Conservation (phyloP, 129 eudicot genomes). For the Erigeron canadensis region DNA sequence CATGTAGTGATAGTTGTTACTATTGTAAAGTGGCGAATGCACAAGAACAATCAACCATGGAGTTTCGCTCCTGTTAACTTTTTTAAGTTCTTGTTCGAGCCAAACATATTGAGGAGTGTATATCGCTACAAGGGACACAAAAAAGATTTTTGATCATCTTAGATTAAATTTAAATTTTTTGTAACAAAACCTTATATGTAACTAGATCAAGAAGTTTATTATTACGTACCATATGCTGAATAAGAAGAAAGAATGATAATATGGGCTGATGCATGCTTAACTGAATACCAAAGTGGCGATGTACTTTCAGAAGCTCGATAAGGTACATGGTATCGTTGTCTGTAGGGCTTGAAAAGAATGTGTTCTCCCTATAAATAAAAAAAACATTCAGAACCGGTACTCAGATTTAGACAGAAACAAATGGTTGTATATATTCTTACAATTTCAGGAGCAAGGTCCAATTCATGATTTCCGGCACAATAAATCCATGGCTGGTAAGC, state of each 20-base stretch:
- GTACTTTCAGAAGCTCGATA: conserved; percentile 52
- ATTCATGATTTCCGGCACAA: conserved; percentile 69
- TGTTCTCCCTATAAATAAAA: conserved; percentile 41
- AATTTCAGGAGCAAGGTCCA: conserved; percentile 67
- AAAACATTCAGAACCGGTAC: too few species aligned
- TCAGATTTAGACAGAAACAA: too few species aligned
- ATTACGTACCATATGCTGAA: conserved; percentile 54
- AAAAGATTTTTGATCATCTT: neutral
- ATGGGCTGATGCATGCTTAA: conserved; percentile 64
- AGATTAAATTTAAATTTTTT: neutral
- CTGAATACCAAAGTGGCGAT: conserved; percentile 84
- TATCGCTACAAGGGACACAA: conserved; percentile 35
- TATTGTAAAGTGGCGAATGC: conserved; percentile 71
- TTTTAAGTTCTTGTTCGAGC: conserved; percentile 62
- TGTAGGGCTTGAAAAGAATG: conserved; percentile 61
- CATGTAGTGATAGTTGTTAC: conserved; percentile 68
- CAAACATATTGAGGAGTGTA: conserved; percentile 68
- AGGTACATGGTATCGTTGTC: conserved; percentile 59
- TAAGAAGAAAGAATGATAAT: conserved; percentile 80
- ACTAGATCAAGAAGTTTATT: too few species aligned
- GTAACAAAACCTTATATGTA: neutral
- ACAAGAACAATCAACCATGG: conserved; percentile 70
- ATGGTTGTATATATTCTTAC: conserved; percentile 30
- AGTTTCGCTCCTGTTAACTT: conserved; percentile 59
- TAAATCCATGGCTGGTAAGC: conserved; percentile 73